Percentiles rank a stretch among this genome's conserved stretches.
phyloP scores from a whole-genome alignment of 2,329 filamentous ascomycete genomes.

The Didymella pinodella region DNA sequence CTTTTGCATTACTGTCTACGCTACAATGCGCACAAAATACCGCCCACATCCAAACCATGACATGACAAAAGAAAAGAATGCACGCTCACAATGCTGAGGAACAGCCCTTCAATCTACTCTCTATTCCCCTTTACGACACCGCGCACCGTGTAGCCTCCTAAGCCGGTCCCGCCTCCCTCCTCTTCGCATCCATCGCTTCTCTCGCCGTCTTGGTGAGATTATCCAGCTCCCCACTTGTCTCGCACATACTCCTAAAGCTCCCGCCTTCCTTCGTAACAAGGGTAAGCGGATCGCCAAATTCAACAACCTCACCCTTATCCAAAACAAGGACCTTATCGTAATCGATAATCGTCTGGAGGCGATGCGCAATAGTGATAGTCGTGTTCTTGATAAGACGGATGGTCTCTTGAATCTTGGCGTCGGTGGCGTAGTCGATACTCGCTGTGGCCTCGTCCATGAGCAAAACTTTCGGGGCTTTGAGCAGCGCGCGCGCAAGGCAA shows the following conservation, averaged over 20 bases:
- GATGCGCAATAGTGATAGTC: conserved; percentile 95
- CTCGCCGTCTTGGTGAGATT: conserved; percentile 64
- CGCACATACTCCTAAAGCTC: conserved; percentile 72
- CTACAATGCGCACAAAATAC: not conserved
- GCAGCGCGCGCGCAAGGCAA: conserved; percentile 89
- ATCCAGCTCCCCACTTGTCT: conserved; percentile 69
- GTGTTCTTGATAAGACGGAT: conserved; percentile 91
- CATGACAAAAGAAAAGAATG: not conserved
- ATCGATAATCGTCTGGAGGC: conserved; percentile 94
- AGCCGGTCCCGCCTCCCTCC: not conserved
- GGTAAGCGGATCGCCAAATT: conserved; percentile 89
- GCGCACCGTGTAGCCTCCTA: not conserved
- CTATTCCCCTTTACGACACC: not conserved
- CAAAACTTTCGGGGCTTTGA: conserved; percentile 90
- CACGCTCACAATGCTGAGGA: not conserved
- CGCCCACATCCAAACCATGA: conserved; percentile 1
- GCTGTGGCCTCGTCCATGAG: conserved; percentile 99
- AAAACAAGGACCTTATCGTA: conserved; percentile 97
- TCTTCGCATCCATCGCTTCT: conserved; percentile 51
- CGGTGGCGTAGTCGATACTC: conserved; percentile 95
- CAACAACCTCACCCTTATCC: conserved; percentile 85
- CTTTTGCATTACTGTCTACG: conserved; percentile 9
- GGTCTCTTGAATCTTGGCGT: conserved; percentile 94
- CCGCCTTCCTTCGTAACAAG: conserved; percentile 70
- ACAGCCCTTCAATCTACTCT: not conserved